These are phyloP conservation scores for Nakaseomyces nivariensis DNA, from an alignment of 1,139 yeast genomes.

Conservation along the genomic window DNA sequence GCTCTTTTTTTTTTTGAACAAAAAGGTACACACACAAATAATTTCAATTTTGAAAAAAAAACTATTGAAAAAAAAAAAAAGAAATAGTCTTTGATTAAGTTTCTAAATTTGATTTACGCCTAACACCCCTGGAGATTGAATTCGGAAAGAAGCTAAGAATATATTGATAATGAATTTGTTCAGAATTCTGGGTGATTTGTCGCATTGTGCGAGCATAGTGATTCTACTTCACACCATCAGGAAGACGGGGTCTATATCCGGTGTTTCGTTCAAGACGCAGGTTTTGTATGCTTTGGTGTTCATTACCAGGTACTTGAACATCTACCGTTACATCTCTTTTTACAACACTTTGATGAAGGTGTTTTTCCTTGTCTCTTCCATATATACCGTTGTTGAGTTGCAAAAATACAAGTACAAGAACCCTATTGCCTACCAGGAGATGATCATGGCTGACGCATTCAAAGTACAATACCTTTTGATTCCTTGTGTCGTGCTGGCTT, in stretches of 20 bases:
- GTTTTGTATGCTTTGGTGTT: constrained; percentile 68
- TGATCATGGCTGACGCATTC: constrained; percentile 65
- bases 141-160: no score
- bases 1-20: no score
- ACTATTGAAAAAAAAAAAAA: no score
- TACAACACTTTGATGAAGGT: constrained; percentile 78
- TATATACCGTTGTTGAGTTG: constrained; percentile 70
- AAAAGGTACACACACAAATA: no score
- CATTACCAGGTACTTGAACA: constrained; percentile 68
- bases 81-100: no score
- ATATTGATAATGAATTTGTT: constrained; percentile 35
- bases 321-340: constrained; percentile 46
- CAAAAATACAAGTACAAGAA: constrained; percentile 34
- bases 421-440: constrained; percentile 42
- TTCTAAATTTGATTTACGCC: no score
- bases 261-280: constrained; percentile 86
- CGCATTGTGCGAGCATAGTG: constrained; percentile 74
- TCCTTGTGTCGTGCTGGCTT: constrained; percentile 50
- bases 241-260: constrained; percentile 57
- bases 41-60: no score
- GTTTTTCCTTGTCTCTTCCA: constrained; percentile 64
- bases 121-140: no score
- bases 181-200: constrained; percentile 55
- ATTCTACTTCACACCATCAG: constrained; percentile 66
- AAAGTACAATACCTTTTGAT: constrained; percentile 61